A percentile compares a stretch with the other conserved stretches of the same genome.
These are phyloP conservation scores for Ophiostoma sp. DNA, from an alignment of 2,329 filamentous ascomycete genomes.

Conservation along the genomic window DNA sequence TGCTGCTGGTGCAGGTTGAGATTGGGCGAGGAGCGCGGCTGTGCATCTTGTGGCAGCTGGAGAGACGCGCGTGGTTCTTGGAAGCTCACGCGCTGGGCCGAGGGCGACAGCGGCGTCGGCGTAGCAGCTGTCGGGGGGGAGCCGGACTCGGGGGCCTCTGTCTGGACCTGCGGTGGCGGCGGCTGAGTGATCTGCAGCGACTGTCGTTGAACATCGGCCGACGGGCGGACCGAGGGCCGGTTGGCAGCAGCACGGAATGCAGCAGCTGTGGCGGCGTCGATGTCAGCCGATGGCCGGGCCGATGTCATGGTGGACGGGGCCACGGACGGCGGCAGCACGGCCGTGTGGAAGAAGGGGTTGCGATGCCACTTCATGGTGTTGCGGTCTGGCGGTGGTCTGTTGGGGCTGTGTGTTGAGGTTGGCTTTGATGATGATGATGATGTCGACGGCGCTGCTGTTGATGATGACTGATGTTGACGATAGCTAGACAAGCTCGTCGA, in stretches of 20 bases:
- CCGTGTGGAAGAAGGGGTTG: slow-evolving; percentile 29
- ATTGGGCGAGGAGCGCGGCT: neutral
- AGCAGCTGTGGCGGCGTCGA: slow-evolving; percentile 23
- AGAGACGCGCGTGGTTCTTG: neutral
- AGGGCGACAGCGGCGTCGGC: neutral
- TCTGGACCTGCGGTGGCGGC: neutral
- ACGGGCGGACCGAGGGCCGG: slow-evolving; percentile 3
- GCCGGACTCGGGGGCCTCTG: neutral
- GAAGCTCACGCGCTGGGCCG: slow-evolving; percentile 2
- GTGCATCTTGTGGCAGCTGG: neutral
- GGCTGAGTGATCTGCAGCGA: neutral
- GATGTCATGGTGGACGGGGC: slow-evolving; percentile 24
- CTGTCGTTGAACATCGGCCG: neutral
- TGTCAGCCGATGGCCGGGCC: slow-evolving; percentile 25
- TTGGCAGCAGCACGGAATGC: neutral
- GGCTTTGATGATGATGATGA: neutral
- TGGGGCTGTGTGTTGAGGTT: neutral
- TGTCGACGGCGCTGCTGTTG: neutral
- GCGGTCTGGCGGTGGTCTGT: neutral
- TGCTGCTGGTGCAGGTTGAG: slow-evolving; percentile 12
- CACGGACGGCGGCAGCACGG: slow-evolving; percentile 27
- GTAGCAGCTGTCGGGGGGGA: neutral
- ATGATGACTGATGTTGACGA: neutral
- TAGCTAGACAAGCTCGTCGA: neutral
- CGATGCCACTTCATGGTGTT: slow-evolving; percentile 28